phyloP scores from a whole-genome alignment of 495 filamentous ascomycete genomes.

The Aspergillus asperescens region DNA sequence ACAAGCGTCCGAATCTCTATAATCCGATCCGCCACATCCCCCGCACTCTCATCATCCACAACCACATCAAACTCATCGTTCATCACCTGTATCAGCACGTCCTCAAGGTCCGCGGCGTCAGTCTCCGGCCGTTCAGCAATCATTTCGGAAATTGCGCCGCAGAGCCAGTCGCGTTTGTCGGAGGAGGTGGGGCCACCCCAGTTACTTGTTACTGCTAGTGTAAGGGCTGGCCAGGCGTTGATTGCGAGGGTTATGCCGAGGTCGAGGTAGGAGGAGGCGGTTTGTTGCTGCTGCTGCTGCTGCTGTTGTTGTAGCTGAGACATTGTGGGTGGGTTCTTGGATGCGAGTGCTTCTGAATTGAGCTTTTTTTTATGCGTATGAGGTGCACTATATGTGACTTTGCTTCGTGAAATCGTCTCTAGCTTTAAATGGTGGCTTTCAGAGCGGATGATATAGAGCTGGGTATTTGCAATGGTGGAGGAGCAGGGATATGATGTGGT shows the following conservation, averaged over 20 bases:
- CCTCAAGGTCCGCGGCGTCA: constrained; percentile 77
- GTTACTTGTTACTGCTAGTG: constrained; percentile 75
- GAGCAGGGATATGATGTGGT: too few species aligned
- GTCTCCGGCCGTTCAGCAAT: constrained; percentile 65
- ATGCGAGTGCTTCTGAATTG: background rate
- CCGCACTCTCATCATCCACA: constrained; percentile 82
- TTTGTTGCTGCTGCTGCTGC: constrained; percentile 10
- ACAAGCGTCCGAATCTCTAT: constrained; percentile 59
- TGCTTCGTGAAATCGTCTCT: background rate
- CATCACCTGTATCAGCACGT: constrained; percentile 80
- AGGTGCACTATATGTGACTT: background rate
- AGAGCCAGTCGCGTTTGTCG: constrained; percentile 96
- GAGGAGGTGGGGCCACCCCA: constrained; percentile 82
- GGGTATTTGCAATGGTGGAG: background rate
- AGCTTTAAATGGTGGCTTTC: background rate
- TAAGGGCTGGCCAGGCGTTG: constrained; percentile 79
- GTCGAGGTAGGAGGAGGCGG: constrained; percentile 57
- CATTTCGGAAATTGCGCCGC: constrained; percentile 80
- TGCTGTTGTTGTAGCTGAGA: constrained; percentile 17
- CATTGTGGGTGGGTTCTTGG: constrained; percentile 21
- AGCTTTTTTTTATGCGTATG: constrained; percentile 2
- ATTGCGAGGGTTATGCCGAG: constrained; percentile 74
- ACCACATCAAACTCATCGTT: constrained; percentile 90
- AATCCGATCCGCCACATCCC: constrained; percentile 65
- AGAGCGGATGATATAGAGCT: background rate